Evolutionary conservation across 2,329 filamentous ascomycete species (phyloP), one percentile per base, ranked within the genome.

Genomic region (Hirsutella rhossiliensis): DNA sequence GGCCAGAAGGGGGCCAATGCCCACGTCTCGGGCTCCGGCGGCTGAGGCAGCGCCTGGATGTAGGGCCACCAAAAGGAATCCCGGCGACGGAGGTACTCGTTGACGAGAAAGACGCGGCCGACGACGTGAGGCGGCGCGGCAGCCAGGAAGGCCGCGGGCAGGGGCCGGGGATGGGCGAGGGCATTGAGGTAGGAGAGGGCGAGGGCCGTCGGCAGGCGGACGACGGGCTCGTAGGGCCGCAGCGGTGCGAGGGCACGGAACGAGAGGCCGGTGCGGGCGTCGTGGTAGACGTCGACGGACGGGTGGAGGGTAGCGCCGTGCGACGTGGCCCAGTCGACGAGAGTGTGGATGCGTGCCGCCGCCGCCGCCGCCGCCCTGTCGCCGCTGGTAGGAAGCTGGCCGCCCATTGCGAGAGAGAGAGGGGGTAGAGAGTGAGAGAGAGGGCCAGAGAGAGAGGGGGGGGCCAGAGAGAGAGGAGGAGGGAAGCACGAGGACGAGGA

Each of bases 11-110:
- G 67, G 5, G 81, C 78, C 13, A 82, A 69, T 1, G 64, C 67
- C 66, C 83, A 72, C 1, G 60, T 55, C 5, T 62, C 54, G 4
- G 62, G 52, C 2, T 77, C 63, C 11, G 71, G 68, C 0, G 80
- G 80, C 47, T 78, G 75, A 1, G 84, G 82, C 0, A 88, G 67
- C 0, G 75, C 74, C 11, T 64, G 62, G 50, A 87, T 75, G 60
- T 88, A 88, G 1, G 78, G 72, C 57, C 66, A 70, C 84, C 84
- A 88, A 51, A 75, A 77, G 0, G 82, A 84, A 2, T 68, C 54
- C 2, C 61, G 44, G 1, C 73, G 75, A 2, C 71, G 61, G 29
- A 87, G 65, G 54, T 78, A 80, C 57, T 88, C 77, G 48, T 80
- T 76, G 56, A 84, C 70, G 6, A 88, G 68, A 49, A 84, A 82